Evolutionary conservation across 768 basidiomycete genomes (phyloP).

Genomic region (Agaricus blazei): DNA sequence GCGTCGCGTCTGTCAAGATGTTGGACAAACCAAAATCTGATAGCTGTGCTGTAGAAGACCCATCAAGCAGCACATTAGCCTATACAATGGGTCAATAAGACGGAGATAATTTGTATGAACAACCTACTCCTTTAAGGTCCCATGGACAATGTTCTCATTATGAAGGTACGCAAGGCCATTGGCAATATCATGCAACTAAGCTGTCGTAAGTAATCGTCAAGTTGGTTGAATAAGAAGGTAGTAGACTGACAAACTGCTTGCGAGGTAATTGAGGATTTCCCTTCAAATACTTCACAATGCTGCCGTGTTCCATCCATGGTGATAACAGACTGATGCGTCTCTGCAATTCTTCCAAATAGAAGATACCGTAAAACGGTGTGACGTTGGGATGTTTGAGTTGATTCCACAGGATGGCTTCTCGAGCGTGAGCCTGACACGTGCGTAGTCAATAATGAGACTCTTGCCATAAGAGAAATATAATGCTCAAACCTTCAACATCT

Average conservation of each 20-base stretch:
- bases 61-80: background rate
- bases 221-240: background rate
- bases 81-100: too few relatives aligned
- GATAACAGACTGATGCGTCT: conserved; percentile 6
- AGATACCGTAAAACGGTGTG: conserved; percentile 6
- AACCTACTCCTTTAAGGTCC: conserved; percentile 14
- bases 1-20: background rate
- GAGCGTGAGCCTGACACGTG: background rate
- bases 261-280: background rate
- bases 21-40: conserved; percentile 10
- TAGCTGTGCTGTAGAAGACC: conserved; percentile 4
- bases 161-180: conserved; percentile 12
- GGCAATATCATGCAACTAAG: conserved; percentile 11
- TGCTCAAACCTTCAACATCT: conserved; percentile 18
- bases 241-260: background rate
- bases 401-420: conserved; percentile 6
- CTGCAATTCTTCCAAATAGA: background rate
- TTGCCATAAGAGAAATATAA: conserved; percentile 3
- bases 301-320: conserved; percentile 13
- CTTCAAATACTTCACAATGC: conserved; percentile 4
- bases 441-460: conserved; percentile 5
- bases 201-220: background rate
- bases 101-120: too few relatives aligned
- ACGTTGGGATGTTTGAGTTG: conserved; percentile 2
- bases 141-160: conserved; percentile 9